A percentile compares a stretch with the other conserved stretches of the same genome.
Evolutionary conservation across 768 basidiomycete genomes (phyloP).

Genomic region (Termitomyces sp.): DNA sequence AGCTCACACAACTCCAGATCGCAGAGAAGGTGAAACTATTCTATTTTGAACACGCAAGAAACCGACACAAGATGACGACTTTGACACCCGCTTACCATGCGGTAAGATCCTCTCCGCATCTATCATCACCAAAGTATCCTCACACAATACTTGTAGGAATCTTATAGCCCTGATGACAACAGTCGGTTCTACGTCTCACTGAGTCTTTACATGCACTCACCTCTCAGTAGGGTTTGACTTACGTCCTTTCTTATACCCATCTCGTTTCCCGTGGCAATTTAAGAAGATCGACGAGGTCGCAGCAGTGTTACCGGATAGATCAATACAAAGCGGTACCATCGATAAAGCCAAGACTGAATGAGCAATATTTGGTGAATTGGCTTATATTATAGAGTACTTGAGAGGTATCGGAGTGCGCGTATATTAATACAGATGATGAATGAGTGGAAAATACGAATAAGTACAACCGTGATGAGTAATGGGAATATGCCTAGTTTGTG

Average conservation of each 20-base stretch:
- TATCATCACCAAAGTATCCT: not conserved
- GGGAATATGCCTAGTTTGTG: slow-evolving; percentile 22
- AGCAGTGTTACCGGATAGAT: slow-evolving; percentile 67
- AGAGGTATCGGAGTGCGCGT: slow-evolving; percentile 13
- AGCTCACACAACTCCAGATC: slow-evolving; percentile 46
- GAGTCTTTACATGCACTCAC: slow-evolving; percentile 12
- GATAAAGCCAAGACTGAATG: slow-evolving; percentile 48
- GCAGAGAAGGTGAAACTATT: slow-evolving; percentile 97
- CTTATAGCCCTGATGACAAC: slow-evolving; percentile 96
- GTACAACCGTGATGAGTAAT: slow-evolving; percentile 1
- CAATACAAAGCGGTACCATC: slow-evolving; percentile 24
- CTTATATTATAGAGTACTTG: slow-evolving; percentile 11
- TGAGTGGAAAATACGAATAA: slow-evolving; percentile 4
- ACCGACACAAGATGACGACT: slow-evolving; percentile 98
- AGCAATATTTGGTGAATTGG: slow-evolving; percentile 11
- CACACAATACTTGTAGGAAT: slow-evolving; percentile 51
- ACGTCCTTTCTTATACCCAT: slow-evolving; percentile 93
- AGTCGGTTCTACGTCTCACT: slow-evolving; percentile 40
- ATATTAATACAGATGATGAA: slow-evolving; percentile 15
- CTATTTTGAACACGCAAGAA: slow-evolving; percentile 95
- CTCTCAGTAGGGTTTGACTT: slow-evolving; percentile 75
- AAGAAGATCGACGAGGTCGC: slow-evolving; percentile 90
- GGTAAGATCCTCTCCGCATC: slow-evolving; percentile 38
- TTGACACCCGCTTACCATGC: slow-evolving; percentile 93
- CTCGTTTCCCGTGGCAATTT: slow-evolving; percentile 96